Percentiles rank a stretch among this genome's conserved stretches.
Conservation (phyloP, 495 filamentous ascomycete species). For the Xeromyces bisporus region DNA sequence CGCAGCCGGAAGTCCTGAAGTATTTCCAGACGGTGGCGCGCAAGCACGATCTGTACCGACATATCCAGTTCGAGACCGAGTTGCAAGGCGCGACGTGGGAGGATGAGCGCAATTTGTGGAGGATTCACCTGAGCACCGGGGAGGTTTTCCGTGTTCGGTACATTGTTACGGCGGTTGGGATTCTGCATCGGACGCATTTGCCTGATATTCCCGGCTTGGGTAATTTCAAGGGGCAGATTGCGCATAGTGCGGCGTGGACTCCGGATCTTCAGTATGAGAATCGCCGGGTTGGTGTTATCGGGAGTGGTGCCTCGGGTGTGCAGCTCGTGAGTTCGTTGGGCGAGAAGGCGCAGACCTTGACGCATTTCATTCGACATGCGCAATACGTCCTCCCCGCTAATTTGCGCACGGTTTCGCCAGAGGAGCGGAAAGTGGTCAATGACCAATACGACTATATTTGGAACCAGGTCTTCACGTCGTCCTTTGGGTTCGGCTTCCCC, state of each 20-base stretch:
- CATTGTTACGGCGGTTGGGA: slow-evolving; percentile 7
- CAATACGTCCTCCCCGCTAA: slow-evolving; percentile 28
- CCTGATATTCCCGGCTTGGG: slow-evolving; percentile 13
- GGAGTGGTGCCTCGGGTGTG: slow-evolving; percentile 27
- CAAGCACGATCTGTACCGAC: slow-evolving; percentile 6
- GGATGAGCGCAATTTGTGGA: slow-evolving; percentile 7
- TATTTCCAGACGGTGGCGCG: slow-evolving; percentile 10
- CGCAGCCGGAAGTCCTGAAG: slow-evolving; percentile 9
- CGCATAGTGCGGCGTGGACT: slow-evolving; percentile 13
- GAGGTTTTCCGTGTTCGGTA: slow-evolving; percentile 4
- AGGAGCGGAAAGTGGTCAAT: not conserved
- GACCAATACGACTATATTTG: not conserved
- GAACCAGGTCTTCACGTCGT: not conserved
- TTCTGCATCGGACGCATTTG: slow-evolving; percentile 7
- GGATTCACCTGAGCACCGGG: slow-evolving; percentile 1
- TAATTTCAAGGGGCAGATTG: slow-evolving; percentile 7
- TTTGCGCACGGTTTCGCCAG: slow-evolving; percentile 5
- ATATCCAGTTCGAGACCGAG: slow-evolving; percentile 11
- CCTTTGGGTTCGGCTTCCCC: slow-evolving; percentile 3
- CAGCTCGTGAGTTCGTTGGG: slow-evolving; percentile 16
- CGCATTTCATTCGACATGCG: slow-evolving; percentile 24
- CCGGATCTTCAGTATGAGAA: slow-evolving; percentile 12
- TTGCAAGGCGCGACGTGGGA: slow-evolving; percentile 7
- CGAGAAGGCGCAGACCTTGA: slow-evolving; percentile 12
- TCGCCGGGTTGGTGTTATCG: slow-evolving; percentile 31